Base-by-base conservation (phyloP, 2,329 filamentous ascomycete genomes). In the Cladosporium sp. region DNA sequence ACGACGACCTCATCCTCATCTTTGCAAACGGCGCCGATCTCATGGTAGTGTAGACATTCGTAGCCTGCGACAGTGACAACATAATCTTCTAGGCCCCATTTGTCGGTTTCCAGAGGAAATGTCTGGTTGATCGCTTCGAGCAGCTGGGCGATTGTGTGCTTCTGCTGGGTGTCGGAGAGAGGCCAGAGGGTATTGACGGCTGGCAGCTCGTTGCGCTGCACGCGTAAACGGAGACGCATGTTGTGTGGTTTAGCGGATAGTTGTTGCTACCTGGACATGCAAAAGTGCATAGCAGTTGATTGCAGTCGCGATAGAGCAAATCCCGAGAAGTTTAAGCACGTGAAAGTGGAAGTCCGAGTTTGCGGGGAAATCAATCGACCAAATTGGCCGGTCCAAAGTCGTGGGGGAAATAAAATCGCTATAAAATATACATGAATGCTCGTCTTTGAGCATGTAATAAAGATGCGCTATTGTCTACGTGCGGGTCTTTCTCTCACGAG, bases 51-150 rank as follows among this genome's bases (percentile, higher is more conserved):
- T 65, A 97, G 79, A 72, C 92, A 95, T 78, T 98, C 94, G 70
- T 91, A 97, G 54, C 86, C 88, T 21, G 78, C 81, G 3, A 97
- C 83, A 77, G 96, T 91, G 32, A 97, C 91, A 10, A 86, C 86
- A 77, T 98, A 98, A 75, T 97, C 92, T 73, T 97, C 93, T 3
- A 97, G 79, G 0, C 92, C 92, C 92, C 92, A 97, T 66, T 92
- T 83, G 48, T 84, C 84, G 65, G 89, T 88, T 79, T 97, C 93
- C 0, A 98, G 86, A 0, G 93, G 93, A 1, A 97, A 81, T 18
- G 91, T 84, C 51, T 91, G 86, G 77, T 96, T 93, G 70, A 97
- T 83, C 67, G 92, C 86, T 68, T 91, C 87, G 43, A 97, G 82
- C 2, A 97, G 85, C 70, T 90, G 87, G 32, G 91, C 85, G 67